Percentiles rank a stretch among this genome's conserved stretches.
Evolutionary conservation across 345 rosid species (phyloP).

Genomic region (Rhizophora apiculata): DNA sequence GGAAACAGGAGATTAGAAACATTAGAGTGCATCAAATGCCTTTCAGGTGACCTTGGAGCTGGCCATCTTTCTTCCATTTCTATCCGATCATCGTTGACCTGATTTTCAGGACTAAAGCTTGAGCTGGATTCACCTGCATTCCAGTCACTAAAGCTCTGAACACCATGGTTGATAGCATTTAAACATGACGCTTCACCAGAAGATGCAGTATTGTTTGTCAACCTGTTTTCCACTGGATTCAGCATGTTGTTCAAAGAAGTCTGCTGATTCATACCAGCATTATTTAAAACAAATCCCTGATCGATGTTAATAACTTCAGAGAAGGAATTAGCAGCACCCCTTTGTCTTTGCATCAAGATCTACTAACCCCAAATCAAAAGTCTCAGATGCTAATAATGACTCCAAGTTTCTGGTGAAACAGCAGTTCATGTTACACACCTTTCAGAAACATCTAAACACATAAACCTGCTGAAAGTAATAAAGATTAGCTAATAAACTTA

Average conservation of each 20-base stretch:
- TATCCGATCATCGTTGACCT: slow-evolving; percentile 38
- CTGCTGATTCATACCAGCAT: slow-evolving; percentile 37
- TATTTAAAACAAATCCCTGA: slow-evolving; percentile 44
- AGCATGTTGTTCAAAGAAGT: slow-evolving; percentile 37
- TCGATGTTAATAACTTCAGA: slow-evolving; percentile 52
- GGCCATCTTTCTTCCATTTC: slow-evolving; percentile 50
- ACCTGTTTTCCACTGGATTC: slow-evolving; percentile 43
- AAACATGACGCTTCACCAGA: slow-evolving; percentile 38
- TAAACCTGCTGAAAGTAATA: slow-evolving; percentile 21
- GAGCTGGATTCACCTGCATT: slow-evolving; percentile 65
- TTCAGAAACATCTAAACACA: slow-evolving; percentile 28
- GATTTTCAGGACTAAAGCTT: slow-evolving; percentile 38
- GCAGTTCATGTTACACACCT: slow-evolving; percentile 14
- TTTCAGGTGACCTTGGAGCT: slow-evolving; percentile 49
- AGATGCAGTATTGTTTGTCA: slow-evolving; percentile 39
- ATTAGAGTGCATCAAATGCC: slow-evolving; percentile 34
- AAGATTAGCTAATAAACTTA: slow-evolving; percentile 16
- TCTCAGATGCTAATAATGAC: slow-evolving; percentile 14
- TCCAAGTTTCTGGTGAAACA: slow-evolving; percentile 13
- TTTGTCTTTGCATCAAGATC: slow-evolving; percentile 62
- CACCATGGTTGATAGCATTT: slow-evolving; percentile 36
- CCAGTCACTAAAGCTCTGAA: slow-evolving; percentile 50
- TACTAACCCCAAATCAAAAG: slow-evolving; percentile 27
- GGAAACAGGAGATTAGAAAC: slow-evolving; percentile 30
- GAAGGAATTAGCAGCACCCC: slow-evolving; percentile 42